Evolutionary conservation across 441 rosid genomes (phyloP), one percentile per base, ranked within the genome.

Genomic region (Gossypium davidsonii): DNA sequence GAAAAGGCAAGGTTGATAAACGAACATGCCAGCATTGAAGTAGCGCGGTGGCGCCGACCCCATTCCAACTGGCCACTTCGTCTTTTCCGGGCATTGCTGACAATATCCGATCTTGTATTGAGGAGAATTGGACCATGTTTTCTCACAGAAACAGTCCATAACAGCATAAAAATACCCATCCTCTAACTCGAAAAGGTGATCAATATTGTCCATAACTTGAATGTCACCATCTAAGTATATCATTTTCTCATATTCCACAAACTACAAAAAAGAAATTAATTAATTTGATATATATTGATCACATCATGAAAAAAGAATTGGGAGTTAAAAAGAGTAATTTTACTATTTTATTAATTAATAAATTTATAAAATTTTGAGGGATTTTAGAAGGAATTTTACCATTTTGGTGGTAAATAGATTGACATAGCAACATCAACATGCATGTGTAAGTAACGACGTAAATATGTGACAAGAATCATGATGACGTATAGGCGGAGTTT

Each of bases 171-270:
- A 81, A 69, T 82, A 79, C 21, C 96, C 94, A 4, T 70, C 66
- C 1, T 82, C 79, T 2, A 31, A 34, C 5, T 90, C 93, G 31
- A 92, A 92, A 1, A 90, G 85, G 67, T 88, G 88, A 69, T 92
- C 94, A 2, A 90, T 90, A 59, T 88, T 90, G 5, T 76, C 85
- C 15, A 81, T 90, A 34, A 92, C 96, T 87, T 92, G 97, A 14
- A 92, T 88, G 53, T 92, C 96, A 1, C 96, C 96, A 65, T 92
- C 97, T 76, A 92, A 75, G 74, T 92, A 90, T 73, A 92, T 79
- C 94, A 92, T 85, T 85, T 82, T 92, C 31, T 80, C 84, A 67
- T 89, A 92, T 80, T 92, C 94, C 82, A 87, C 87, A 77, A 92
- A 87, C 97, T 92, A 70, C 18, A 53, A 3, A 44, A 44, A 44